phyloP scores from a whole-genome alignment of 441 rosid genomes.

The Populus hybrid region DNA sequence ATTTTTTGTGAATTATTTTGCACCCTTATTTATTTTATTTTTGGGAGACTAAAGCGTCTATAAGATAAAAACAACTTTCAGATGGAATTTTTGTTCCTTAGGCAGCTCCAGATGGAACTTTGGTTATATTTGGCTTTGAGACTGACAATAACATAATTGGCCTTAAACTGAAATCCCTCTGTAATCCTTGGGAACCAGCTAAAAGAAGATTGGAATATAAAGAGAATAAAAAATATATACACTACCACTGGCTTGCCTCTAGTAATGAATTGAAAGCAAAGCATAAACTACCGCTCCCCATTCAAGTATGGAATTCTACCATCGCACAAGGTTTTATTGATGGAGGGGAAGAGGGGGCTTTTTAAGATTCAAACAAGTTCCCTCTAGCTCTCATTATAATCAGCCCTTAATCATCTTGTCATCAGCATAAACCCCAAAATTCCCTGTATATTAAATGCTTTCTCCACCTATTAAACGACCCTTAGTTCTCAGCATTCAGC shows the following conservation, averaged over 20 bases:
- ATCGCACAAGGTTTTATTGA: neutral
- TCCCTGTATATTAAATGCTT: neutral
- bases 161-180: neutral
- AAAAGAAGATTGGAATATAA: neutral
- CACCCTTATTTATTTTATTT: too few relatives aligned
- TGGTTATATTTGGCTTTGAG: neutral
- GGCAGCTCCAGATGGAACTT: neutral
- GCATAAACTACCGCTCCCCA: neutral
- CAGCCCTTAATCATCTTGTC: neutral
- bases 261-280: neutral
- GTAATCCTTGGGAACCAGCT: neutral
- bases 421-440: neutral
- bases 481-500: neutral
- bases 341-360: neutral
- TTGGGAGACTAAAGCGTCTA: neutral
- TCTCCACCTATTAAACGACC: neutral
- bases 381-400: neutral
- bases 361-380: neutral
- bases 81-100: neutral
- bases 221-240: neutral
- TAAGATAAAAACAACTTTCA: too few relatives aligned
- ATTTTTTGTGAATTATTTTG: neutral
- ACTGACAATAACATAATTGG: neutral
- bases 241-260: neutral
- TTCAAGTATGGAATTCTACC: neutral